These are phyloP conservation scores for Aspergillus quadricinctus DNA, from an alignment of 2,329 filamentous ascomycete genomes.

Conservation along the genomic window DNA sequence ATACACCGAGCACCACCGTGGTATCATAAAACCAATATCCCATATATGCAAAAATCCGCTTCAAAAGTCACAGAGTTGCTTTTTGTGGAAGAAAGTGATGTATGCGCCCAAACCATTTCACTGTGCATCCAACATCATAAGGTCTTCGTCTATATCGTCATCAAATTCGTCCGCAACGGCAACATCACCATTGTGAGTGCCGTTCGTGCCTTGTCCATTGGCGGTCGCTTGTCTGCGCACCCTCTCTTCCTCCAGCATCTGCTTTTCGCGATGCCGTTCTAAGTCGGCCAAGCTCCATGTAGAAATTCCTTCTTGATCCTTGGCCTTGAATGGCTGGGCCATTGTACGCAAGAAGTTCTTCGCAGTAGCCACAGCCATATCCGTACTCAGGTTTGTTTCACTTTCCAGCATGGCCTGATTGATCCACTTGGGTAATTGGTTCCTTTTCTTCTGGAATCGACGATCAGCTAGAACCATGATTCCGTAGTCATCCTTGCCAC, in stretches of 20 bases:
- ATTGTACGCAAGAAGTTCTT: conserved; percentile 87
- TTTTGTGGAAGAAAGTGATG: conserved; percentile 2
- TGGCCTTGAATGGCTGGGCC: conserved; percentile 80
- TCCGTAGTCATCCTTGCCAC: conserved; percentile 98
- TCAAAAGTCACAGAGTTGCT: conserved; percentile 3
- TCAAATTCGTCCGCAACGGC: conserved; percentile 35
- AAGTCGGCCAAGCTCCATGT: conserved; percentile 84
- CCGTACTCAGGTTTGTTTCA: conserved; percentile 86
- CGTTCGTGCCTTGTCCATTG: conserved; percentile 24
- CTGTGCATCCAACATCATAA: conserved; percentile 39
- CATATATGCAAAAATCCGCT: conserved; percentile 6
- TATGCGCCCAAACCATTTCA: conserved; percentile 12
- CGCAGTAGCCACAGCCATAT: conserved; percentile 86
- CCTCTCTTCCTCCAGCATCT: conserved; percentile 65
- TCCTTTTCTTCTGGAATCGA: conserved; percentile 85
- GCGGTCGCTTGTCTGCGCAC: conserved; percentile 53
- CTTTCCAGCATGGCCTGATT: conserved; percentile 78
- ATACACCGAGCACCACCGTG: conserved; percentile 19
- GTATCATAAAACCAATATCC: conserved; percentile 21
- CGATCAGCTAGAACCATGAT: conserved; percentile 98
- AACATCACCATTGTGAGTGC: conserved; percentile 19
- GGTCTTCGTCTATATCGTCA: conserved; percentile 41
- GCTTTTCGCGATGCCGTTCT: conserved; percentile 62
- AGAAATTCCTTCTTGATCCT: conserved; percentile 85
- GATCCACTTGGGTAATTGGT: conserved; percentile 95